Conservation (phyloP, 2,329 filamentous ascomycete species). For the Neopestalotiopsis clavispora region DNA sequence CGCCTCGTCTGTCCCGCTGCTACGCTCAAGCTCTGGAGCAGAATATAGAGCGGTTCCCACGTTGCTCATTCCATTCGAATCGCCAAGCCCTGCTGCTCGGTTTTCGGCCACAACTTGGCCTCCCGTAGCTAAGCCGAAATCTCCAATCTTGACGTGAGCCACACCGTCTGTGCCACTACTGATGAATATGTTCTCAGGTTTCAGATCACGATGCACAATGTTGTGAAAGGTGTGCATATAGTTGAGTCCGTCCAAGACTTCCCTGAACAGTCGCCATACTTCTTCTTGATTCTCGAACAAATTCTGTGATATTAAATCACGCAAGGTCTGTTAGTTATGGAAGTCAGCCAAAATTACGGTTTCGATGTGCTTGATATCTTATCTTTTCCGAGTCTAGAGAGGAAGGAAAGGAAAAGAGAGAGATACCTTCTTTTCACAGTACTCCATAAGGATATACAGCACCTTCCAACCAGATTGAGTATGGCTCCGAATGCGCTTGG, state of each 20-base stretch:
- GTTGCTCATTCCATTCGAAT: conserved; percentile 68
- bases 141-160: conserved; percentile 92
- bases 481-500: conserved; percentile 35
- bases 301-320: conserved; percentile 81
- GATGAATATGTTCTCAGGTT: conserved; percentile 97
- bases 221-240: conserved; percentile 84
- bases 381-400: too few relatives aligned
- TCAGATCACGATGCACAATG: conserved; percentile 94
- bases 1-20: conserved; percentile 7
- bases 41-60: conserved; percentile 87
- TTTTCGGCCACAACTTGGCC: conserved; percentile 75
- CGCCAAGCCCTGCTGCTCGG: conserved; percentile 44
- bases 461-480: conserved; percentile 69
- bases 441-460: conserved; percentile 98
- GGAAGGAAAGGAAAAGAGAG: too few relatives aligned
- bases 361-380: too few relatives aligned
- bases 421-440: conserved; percentile 83
- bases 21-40: conserved; percentile 75
- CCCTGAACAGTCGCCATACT: conserved; percentile 88
- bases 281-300: conserved; percentile 77
- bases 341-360: conserved; percentile 29
- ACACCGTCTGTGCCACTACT: conserved; percentile 69
- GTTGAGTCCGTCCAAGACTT: conserved; percentile 85
- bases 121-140: conserved; percentile 93
- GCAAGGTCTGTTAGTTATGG: conserved; percentile 65